Base-by-base conservation (phyloP, 2,329 filamentous ascomycete species). In the Aspergillus viridinutans region DNA sequence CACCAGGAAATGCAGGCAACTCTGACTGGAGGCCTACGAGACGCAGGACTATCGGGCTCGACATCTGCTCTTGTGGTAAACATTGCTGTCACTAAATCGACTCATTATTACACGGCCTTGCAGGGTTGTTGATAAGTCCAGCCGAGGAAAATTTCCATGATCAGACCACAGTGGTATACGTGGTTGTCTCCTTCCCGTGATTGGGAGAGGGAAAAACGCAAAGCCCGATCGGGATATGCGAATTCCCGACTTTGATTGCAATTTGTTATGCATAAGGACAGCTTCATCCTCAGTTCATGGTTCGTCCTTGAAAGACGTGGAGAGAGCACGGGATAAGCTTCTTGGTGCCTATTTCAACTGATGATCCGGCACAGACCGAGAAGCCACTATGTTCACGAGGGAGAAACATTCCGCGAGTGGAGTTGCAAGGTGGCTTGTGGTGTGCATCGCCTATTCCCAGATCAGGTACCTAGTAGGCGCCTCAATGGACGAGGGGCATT, bases 1-100 rank as follows among this genome's bases (percentile, higher is more conserved):
- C 74, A 81, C 79, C 79, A 81, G 53, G 78, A 75, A 56, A 81
- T 72, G 61, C 80, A 81, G 23, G 80, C 80, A 52, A 79, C 72
- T 65, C 81, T 82, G 28, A 81, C 79, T 1, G 80, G 80, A 50
- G 79, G 80, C 25, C 64, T 57, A 43, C 52, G 35, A 60, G 55
- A 23, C 52, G 56, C 23, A 49, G 53, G 8, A 40, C 25, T 10
- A 26, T 42, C 4, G 50, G 48, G 25, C 48, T 49, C 12, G 40
- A 10, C 47, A 54, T 50, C 32, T 45, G 25, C 29, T 47, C 3
- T 49, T 45, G 8, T 38, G 32, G 14, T 45, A 14, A 9, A 23
- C 45, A 45, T 45, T 12, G 26, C 23, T 42, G 40, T 20, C 17
- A 35, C 9, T 25, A 26, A 4, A 29, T 14, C 26, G 7, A 53